Base-by-base conservation (phyloP, 805 yeast species). In the Kurtzmaniella fragi region DNA sequence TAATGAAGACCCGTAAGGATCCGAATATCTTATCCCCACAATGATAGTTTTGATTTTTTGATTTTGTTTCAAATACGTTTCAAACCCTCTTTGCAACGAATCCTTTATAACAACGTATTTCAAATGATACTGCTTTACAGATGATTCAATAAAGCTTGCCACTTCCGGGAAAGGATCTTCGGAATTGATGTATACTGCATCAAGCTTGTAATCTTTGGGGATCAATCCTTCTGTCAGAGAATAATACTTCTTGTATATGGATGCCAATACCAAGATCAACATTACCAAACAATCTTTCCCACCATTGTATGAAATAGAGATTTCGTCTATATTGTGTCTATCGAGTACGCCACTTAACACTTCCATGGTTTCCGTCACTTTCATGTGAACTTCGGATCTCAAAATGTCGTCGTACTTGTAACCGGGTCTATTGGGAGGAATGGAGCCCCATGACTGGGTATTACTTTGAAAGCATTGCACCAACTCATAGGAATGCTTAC, bases 201-300 rank as follows among this genome's bases (percentile, higher is more conserved):
- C 69, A 45, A 82, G 49, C 56, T 71, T 59, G 53, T 46, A 64
- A 49, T 52, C 47, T 12, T 35, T 39, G 16, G 61, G 37, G 23
- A 11, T 32, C 34, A 36, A 29, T 34, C 34, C 32, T 16, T 13
- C 25, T 3, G 31, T 14, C 17, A 14, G 27, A 6, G 11, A 7
- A 26, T 36, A 34, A 17, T 30, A 20, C 42, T 53, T 59, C 14
- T 52, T 47, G 46, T 64, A 63, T 14, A 67, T 39, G 61, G 64
- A 77, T 1, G 93, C 82, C 37, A 90, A 62, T 39, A 86, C 78
- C 4, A 93, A 54, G 12, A 88, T 67, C 40, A 93, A 71, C 83
- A 91, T 79, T 26, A 90, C 97, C 34, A 90, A 75, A 52, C 98
- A 93, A 62, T 93, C 99, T 55, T 93, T 93, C 1, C 99, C 99